Evolutionary conservation across 768 basidiomycete species (phyloP).

Genomic region (Amanita rimosa): DNA sequence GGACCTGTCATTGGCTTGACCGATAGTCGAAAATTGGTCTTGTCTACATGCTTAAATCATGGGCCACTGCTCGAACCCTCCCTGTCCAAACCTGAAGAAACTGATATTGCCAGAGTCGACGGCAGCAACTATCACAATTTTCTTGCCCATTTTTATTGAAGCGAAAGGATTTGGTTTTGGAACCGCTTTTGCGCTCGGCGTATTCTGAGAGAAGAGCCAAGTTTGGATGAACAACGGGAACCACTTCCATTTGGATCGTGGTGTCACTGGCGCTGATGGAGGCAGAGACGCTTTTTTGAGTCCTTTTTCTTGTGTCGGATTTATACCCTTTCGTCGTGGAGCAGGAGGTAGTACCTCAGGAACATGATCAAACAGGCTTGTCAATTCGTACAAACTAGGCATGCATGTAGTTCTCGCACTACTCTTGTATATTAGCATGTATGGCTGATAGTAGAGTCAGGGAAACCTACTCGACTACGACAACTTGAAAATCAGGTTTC

Average conservation of each 20-base stretch:
- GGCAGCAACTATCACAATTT: constrained; percentile 73
- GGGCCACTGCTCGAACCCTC: constrained; percentile 77
- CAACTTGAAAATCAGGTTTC: constrained; percentile 76
- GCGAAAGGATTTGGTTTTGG: constrained; percentile 61
- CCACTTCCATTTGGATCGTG: not conserved
- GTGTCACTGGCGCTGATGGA: not conserved
- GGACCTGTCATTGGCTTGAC: too few species aligned
- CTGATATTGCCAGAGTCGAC: constrained; percentile 83
- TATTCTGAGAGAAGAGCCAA: constrained; percentile 11
- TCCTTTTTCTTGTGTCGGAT: not conserved
- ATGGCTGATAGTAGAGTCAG: not conserved
- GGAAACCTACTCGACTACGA: constrained; percentile 67
- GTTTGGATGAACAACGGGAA: not conserved
- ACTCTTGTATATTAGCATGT: not conserved
- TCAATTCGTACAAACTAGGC: constrained; percentile 72
- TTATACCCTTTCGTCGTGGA: constrained; percentile 13
- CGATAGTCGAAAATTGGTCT: too few species aligned
- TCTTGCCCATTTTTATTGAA: constrained; percentile 74
- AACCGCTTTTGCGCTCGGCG: constrained; percentile 7
- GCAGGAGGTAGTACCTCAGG: constrained; percentile 61
- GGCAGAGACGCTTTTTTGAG: not conserved
- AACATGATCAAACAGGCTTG: constrained; percentile 55
- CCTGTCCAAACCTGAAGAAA: constrained; percentile 82
- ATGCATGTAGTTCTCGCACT: constrained; percentile 79
- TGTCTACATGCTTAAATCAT: constrained; percentile 29